These are phyloP conservation scores for Limonium bicolor DNA, from an alignment of 148 eudicot genomes.

Conservation along the genomic window DNA sequence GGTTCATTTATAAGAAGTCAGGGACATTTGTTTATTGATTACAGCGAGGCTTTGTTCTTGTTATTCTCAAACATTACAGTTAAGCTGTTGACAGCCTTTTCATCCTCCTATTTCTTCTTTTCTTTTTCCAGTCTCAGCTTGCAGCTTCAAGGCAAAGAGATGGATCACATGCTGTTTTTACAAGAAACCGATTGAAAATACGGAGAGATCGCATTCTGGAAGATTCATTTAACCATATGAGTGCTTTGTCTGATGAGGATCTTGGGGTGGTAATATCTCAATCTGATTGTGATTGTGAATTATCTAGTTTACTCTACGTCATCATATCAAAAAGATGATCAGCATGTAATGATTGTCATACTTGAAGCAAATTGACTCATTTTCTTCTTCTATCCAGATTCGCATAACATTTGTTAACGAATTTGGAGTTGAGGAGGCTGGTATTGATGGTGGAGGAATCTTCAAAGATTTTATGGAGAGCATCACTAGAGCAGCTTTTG, in stretches of 20 bases:
- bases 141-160: constrained; percentile 44
- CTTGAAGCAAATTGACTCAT: too few species aligned
- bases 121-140: constrained; percentile 39
- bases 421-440: constrained; percentile 98
- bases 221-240: constrained; percentile 82
- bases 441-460: constrained; percentile 97
- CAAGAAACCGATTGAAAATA: constrained; percentile 65
- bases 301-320: too few species aligned
- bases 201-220: constrained; percentile 84
- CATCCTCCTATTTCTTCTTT: constrained; percentile 4
- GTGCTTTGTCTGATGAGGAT: constrained; percentile 61
- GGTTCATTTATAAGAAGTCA: too few species aligned
- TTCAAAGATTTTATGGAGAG: constrained; percentile 99
- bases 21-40: too few species aligned
- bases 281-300: too few species aligned
- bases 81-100: not conserved
- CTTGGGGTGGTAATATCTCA: constrained; percentile 64
- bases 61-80: too few species aligned
- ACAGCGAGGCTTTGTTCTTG: too few species aligned
- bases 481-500: constrained; percentile 88
- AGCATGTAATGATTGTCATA: too few species aligned
- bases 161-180: constrained; percentile 38
- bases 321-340: too few species aligned
- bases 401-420: constrained; percentile 88
- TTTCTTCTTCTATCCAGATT: constrained; percentile 29